A percentile compares a stretch with the other conserved stretches of the same genome.
Conservation (phyloP, 345 rosid species). For the Salix suchowensis region DNA sequence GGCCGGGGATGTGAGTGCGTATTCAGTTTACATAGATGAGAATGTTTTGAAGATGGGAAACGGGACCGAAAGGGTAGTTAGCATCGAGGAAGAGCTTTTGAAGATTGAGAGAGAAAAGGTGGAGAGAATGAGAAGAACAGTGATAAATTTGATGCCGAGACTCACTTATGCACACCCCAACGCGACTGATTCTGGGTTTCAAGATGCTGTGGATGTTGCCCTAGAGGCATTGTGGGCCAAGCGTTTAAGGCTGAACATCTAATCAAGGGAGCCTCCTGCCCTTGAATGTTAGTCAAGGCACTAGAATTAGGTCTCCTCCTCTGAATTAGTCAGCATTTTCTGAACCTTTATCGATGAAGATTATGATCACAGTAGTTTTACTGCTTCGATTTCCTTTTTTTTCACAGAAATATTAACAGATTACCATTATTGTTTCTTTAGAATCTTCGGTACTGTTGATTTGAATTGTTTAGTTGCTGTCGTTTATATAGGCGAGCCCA, state of each 20-base stretch:
- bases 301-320: no score
- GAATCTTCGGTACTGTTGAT: no score
- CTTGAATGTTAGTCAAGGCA: no score
- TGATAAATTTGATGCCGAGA: constrained; percentile 42
- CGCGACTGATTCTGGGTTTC: constrained; percentile 30
- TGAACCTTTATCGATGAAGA: no score
- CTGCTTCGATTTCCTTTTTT: no score
- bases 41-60: background rate
- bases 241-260: background rate
- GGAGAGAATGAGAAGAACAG: constrained; percentile 27
- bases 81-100: constrained; percentile 35
- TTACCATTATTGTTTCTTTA: no score
- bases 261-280: no score
- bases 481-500: no score
- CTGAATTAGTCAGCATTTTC: no score
- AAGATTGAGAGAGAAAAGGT: constrained; percentile 26
- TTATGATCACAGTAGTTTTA: no score
- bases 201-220: constrained; percentile 51
- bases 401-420: no score
- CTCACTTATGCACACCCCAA: constrained; percentile 50
- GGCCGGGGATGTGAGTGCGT: constrained; percentile 9
- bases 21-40: constrained; percentile 40
- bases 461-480: no score
- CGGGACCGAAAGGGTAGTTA: background rate
- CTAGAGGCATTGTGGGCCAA: constrained; percentile 22